Percentiles rank a stretch among this genome's conserved stretches.
Evolutionary conservation across 2,329 filamentous ascomycete species (phyloP).

Genomic region (Xylariaceae sp.): DNA sequence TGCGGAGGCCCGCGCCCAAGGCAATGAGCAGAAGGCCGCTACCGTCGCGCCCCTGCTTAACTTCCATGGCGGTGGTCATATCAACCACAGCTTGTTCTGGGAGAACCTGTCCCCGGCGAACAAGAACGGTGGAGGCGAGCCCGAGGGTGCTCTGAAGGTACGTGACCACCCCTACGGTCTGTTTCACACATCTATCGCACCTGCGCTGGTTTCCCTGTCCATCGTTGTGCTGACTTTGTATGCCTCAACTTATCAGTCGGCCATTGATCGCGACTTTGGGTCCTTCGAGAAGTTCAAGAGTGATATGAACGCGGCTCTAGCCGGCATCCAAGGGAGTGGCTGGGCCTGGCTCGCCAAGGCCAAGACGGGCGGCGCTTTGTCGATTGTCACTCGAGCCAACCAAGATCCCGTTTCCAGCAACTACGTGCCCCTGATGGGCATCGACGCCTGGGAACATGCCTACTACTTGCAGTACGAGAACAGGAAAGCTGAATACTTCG

Average conservation of each 20-base stretch:
- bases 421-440: conserved; percentile 51
- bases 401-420: conserved; percentile 55
- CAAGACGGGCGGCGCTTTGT: conserved; percentile 46
- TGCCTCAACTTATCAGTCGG: conserved; percentile 36
- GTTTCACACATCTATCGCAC: too few relatives aligned
- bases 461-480: conserved; percentile 68
- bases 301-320: conserved; percentile 51
- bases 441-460: conserved; percentile 64
- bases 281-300: conserved; percentile 48
- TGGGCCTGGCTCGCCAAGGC: conserved; percentile 64
- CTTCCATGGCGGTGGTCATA: conserved; percentile 64
- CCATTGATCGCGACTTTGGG: conserved; percentile 55
- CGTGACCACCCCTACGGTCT: not conserved
- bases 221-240: not conserved
- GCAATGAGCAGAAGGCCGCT: conserved; percentile 39
- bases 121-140: conserved; percentile 42
- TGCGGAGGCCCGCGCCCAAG: conserved; percentile 51
- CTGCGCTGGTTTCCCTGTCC: not conserved
- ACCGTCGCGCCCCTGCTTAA: conserved; percentile 44
- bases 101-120: conserved; percentile 56
- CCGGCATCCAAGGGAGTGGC: conserved; percentile 61
- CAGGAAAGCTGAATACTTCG: conserved; percentile 78
- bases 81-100: conserved; percentile 67
- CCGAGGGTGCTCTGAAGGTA: conserved; percentile 43
- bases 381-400: conserved; percentile 60